Evolutionary conservation across 108 stramenopile genomes (phyloP).

Genomic region (Schizochytrium sp.): DNA sequence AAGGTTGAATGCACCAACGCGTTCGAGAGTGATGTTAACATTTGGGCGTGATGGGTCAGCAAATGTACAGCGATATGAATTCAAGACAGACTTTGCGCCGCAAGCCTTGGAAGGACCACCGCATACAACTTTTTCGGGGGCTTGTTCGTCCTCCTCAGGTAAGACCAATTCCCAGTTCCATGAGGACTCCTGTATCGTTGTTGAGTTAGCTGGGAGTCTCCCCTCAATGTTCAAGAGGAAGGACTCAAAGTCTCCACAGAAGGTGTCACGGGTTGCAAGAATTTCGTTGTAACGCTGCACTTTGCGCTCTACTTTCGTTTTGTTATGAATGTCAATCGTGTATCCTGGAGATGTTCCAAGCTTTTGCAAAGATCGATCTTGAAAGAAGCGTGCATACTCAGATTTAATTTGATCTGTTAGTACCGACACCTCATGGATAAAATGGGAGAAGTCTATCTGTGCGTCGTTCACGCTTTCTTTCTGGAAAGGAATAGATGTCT

Average conservation of each 20-base stretch:
- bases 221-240: background rate
- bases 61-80: too few species aligned
- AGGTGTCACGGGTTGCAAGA: background rate
- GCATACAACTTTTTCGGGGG: background rate
- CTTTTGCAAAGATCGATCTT: background rate
- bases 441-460: too few species aligned
- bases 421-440: too few species aligned
- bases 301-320: background rate
- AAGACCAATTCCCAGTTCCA: background rate
- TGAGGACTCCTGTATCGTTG: background rate
- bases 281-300: background rate
- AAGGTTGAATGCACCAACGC: background rate
- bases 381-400: background rate
- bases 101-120: background rate
- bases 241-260: background rate
- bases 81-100: background rate
- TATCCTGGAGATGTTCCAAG: background rate
- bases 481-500: too few species aligned
- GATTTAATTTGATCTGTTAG: too few species aligned
- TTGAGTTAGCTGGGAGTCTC: background rate
- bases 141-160: too few species aligned
- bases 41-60: background rate
- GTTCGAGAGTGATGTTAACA: slow-evolving; percentile 48
- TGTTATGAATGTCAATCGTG: background rate
- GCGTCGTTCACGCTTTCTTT: too few species aligned